These are phyloP conservation scores for Colletotrichum eremochloae DNA, from an alignment of 2,329 filamentous ascomycete genomes.

Conservation along the genomic window DNA sequence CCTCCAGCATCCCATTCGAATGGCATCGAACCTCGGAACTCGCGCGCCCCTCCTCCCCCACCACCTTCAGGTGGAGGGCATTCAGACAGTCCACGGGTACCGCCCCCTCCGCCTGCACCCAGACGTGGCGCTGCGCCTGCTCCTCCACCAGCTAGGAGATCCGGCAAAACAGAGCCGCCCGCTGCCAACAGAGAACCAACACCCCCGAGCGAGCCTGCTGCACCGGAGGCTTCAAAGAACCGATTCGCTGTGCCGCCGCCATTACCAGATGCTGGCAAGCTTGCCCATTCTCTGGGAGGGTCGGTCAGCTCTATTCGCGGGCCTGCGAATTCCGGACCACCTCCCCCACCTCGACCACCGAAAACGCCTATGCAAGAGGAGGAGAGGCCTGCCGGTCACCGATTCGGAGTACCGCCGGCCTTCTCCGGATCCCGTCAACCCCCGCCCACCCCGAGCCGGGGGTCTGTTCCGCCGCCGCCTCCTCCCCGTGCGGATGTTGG, in stretches of 20 bases:
- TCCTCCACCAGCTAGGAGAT: conserved; percentile 72
- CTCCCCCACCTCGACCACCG: conserved; percentile 76
- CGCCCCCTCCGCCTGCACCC: conserved; percentile 54
- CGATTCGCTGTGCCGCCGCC: conserved; percentile 73
- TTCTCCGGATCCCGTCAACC: conserved; percentile 77
- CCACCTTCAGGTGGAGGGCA: conserved; percentile 47
- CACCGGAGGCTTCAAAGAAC: conserved; percentile 71
- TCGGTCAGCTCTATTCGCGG: conserved; percentile 51
- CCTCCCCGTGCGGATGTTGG: conserved; percentile 58
- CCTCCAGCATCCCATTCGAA: conserved; percentile 49
- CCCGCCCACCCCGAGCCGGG: conserved; percentile 81
- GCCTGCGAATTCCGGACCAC: conserved; percentile 64
- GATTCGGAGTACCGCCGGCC: conserved; percentile 83
- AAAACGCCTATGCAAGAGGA: conserved; percentile 79
- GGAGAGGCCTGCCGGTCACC: conserved; percentile 64
- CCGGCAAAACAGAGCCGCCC: conserved; percentile 63
- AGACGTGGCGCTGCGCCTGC: conserved; percentile 63
- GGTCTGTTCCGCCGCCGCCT: conserved; percentile 79
- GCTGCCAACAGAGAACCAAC: conserved; percentile 58
- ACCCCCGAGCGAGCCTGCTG: conserved; percentile 79
- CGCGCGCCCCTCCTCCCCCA: conserved; percentile 54
- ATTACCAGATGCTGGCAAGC: conserved; percentile 90
- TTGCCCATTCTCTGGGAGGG: conserved; percentile 68
- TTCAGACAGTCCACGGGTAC: conserved; percentile 52
- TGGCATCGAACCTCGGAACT: conserved; percentile 49